These are phyloP conservation scores for Ceratocystis lukuohia DNA, from an alignment of 2,329 filamentous ascomycete genomes.

Conservation along the genomic window DNA sequence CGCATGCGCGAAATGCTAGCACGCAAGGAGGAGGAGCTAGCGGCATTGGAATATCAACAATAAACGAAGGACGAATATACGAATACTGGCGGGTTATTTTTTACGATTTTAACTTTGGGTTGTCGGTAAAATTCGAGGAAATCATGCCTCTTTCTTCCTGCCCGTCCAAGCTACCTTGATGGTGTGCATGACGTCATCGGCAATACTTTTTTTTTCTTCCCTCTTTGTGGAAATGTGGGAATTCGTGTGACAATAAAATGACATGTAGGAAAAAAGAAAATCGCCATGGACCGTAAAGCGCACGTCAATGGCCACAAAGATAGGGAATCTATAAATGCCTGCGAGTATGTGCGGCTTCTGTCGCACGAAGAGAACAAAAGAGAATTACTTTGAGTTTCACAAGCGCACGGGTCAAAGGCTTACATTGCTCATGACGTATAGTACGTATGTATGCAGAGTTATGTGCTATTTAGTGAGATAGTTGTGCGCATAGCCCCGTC, in stretches of 20 bases:
- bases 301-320: no score
- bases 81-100: background rate
- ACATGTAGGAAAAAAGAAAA: background rate
- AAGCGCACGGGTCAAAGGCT: background rate
- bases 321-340: background rate
- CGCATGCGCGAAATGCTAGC: constrained; percentile 59
- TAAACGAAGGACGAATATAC: constrained; percentile 16
- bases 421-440: background rate
- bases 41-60: constrained; percentile 27
- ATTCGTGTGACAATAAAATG: background rate
- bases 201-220: no score
- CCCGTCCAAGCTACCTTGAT: background rate
- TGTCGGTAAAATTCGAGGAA: background rate
- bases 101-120: background rate
- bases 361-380: background rate
- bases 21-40: constrained; percentile 61
- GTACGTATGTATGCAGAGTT: background rate
- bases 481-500: background rate
- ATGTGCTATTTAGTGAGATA: background rate
- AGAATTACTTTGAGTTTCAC: background rate
- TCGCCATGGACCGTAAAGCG: no score
- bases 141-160: background rate
- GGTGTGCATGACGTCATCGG: background rate
- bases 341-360: no score
- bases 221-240: background rate